Conservation (phyloP, 2,329 filamentous ascomycete genomes). For the Neurospora crassa region DNA sequence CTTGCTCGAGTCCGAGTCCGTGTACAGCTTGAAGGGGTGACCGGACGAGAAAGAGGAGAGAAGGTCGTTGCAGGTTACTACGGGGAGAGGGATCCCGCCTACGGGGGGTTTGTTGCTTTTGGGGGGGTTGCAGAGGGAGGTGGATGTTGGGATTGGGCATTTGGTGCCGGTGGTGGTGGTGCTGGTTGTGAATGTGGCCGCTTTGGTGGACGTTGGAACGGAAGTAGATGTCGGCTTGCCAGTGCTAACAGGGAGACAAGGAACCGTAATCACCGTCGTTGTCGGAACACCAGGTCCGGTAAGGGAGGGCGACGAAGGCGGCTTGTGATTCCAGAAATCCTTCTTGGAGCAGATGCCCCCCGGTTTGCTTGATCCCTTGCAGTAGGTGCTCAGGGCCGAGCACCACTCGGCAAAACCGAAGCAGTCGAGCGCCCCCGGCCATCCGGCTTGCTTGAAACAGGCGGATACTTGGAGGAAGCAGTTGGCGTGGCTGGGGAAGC, state of each 20-base stretch:
- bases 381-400: slow-evolving; percentile 34
- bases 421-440: slow-evolving; percentile 39
- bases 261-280: slow-evolving; percentile 25
- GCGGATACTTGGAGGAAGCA: slow-evolving; percentile 38
- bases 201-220: background rate
- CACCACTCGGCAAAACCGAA: slow-evolving; percentile 43
- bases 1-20: slow-evolving; percentile 28
- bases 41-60: slow-evolving; percentile 26
- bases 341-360: slow-evolving; percentile 13
- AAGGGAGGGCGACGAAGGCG: slow-evolving; percentile 23
- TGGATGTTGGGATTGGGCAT: slow-evolving; percentile 35
- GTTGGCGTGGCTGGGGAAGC: slow-evolving; percentile 31
- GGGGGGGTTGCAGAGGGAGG: slow-evolving; percentile 45
- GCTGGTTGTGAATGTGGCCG: slow-evolving; percentile 22
- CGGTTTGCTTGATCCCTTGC: slow-evolving; percentile 16
- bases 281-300: slow-evolving; percentile 14
- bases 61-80: slow-evolving; percentile 46
- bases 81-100: slow-evolving; percentile 40
- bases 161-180: slow-evolving; percentile 22
- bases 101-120: slow-evolving; percentile 44
- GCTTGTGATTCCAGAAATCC: slow-evolving; percentile 32
- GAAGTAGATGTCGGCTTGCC: slow-evolving; percentile 12
- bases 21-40: slow-evolving; percentile 45
- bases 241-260: slow-evolving; percentile 18
- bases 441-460: slow-evolving; percentile 43